Conservation (phyloP, 257 asterid genomes). For the Solanum paucissectum region DNA sequence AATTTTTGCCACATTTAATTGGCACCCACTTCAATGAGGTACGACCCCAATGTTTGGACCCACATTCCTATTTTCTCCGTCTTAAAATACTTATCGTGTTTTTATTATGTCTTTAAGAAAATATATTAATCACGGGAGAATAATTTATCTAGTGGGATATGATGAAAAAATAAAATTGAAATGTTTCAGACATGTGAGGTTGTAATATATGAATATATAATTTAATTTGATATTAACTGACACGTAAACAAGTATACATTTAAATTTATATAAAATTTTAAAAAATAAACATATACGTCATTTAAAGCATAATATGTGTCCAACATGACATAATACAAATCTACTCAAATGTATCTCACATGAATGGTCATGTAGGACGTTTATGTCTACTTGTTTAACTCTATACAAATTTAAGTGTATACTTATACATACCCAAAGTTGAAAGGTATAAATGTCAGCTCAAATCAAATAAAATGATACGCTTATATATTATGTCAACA, state of each 20-base stretch:
- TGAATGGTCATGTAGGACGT: fast-evolving
- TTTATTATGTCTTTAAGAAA: too few species aligned
- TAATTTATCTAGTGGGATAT: neutral
- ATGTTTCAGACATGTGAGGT: neutral
- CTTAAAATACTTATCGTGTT: neutral
- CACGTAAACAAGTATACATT: neutral
- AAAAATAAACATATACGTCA: neutral
- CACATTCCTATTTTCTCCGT: neutral
- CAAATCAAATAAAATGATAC: neutral
- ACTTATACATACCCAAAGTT: neutral
- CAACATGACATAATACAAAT: neutral
- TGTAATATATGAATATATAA: too few species aligned
- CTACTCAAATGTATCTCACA: too few species aligned
- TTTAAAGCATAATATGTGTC: too few species aligned
- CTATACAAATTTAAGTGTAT: neutral
- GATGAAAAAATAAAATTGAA: too few species aligned
- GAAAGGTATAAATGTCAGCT: neutral
- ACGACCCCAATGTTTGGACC: neutral
- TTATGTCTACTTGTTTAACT: neutral
- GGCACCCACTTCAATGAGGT: conserved; percentile 1
- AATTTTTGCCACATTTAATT: neutral
- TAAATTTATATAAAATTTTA: neutral
- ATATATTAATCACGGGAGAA: too few species aligned
- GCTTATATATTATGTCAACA: neutral
- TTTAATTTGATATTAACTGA: too few species aligned